Base-by-base conservation (phyloP, 2,329 filamentous ascomycete species). In the Fusarium veterinarium region DNA sequence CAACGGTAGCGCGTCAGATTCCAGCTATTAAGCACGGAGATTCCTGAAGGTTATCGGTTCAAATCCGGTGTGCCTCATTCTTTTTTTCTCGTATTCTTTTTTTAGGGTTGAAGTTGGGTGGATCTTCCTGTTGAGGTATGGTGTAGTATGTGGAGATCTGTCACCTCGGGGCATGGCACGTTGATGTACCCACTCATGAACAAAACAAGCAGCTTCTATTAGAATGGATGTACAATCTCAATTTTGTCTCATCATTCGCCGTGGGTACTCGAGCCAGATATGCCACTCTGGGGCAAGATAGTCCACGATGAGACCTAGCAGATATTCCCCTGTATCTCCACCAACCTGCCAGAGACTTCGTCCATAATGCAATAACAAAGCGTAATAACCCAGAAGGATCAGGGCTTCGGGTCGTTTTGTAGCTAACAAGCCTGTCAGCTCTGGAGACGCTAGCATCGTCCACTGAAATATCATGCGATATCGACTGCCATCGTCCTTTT, bases 381-480 rank as follows among this genome's bases (percentile, higher is more conserved):
- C 72, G 19, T 75, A 75, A 4, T 73, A 63, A 2, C 65, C 37
- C 19, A 75, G 5, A 1, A 75, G 5, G 0, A 71, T 28, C 1
- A 75, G 4, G 8, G 37, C 63, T n/a, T 72, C 63, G 0, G 73
- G 64, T 0, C 49, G 45, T 10, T 44, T 65, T 0, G 44, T 13
- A 0, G 30, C 31, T 3, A 75, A 8, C 1, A 75, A 19, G 1
- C 14, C 57, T 7, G 56, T 69, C 2, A 69, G 23, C 7, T 60
- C 56, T 8, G 67, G 51, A 1, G 73, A 51, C 0, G 48, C 53
- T 1, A 75, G 38, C 55, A 75, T 67, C 1, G 71, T 71, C 73
- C 73, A 75, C 0, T 67, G 62, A 2, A 75, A 66, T 14, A 75
- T 67, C 69, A 75, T 67, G 10, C 57, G 52, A 30, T 57, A 62